phyloP scores from a whole-genome alignment of 2,329 filamentous ascomycete species.

The Xylariomycetidae sp. region DNA sequence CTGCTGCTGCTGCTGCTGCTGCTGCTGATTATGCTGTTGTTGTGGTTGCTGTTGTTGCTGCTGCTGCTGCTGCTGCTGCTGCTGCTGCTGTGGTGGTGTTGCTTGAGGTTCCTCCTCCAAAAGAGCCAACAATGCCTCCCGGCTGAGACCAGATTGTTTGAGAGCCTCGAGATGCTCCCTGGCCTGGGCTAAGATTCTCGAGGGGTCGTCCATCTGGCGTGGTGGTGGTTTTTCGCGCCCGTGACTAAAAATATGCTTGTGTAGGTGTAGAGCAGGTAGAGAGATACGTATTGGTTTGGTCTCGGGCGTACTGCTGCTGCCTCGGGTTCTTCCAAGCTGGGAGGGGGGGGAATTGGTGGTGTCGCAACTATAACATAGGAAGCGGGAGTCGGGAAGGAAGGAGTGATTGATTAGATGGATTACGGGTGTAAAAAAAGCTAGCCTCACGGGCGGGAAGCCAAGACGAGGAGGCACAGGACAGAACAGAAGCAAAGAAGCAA shows the following conservation, averaged over 20 bases:
- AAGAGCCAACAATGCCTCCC: constrained; percentile 23
- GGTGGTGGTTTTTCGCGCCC: neutral
- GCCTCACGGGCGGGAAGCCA: too few species aligned
- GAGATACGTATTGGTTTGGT: constrained; percentile 2
- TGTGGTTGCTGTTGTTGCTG: constrained; percentile 12
- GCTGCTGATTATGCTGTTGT: constrained; percentile 8
- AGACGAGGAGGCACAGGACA: too few species aligned
- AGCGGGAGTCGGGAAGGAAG: neutral
- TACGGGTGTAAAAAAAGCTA: too few species aligned
- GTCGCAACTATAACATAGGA: neutral
- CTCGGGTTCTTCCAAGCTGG: too few species aligned
- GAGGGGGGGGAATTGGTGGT: neutral
- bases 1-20: constrained; percentile 7
- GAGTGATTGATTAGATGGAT: neutral
- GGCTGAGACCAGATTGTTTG: constrained; percentile 28
- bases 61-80: constrained; percentile 4
- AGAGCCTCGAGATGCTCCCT: constrained; percentile 27
- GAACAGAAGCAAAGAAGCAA: too few species aligned
- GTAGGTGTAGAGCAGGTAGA: neutral
- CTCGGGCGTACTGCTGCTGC: too few species aligned
- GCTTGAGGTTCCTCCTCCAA: constrained; percentile 20
- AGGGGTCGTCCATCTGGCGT: constrained; percentile 24
- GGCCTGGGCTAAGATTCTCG: constrained; percentile 25
- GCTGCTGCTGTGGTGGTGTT: constrained; percentile 9
- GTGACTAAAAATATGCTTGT: neutral